Conservation (phyloP, 2,329 filamentous ascomycete species). For the Fusarium napiforme region DNA sequence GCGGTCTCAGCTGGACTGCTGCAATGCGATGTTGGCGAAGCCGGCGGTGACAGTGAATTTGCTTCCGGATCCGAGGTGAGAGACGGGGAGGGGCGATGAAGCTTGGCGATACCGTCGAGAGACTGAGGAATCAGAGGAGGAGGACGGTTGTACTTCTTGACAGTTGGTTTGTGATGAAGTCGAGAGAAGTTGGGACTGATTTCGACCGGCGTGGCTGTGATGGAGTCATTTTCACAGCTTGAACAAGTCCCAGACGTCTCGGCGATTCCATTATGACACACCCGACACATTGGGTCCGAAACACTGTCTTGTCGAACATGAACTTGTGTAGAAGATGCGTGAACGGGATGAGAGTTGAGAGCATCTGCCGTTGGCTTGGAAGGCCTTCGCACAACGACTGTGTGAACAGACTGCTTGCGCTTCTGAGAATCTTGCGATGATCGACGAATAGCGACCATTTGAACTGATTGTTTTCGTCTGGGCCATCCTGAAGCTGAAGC, state of each 20-base stretch:
- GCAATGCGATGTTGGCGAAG: slow-evolving; percentile 15
- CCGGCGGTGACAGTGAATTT: slow-evolving; percentile 24
- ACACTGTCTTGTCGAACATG: slow-evolving; percentile 40
- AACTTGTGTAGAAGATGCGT: slow-evolving; percentile 14
- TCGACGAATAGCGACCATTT: slow-evolving; percentile 25
- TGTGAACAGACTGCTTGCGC: slow-evolving; percentile 24
- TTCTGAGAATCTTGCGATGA: slow-evolving; percentile 24
- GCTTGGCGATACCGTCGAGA: slow-evolving; percentile 27
- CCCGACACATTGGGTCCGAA: slow-evolving; percentile 35
- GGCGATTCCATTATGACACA: slow-evolving; percentile 38
- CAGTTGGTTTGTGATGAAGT: slow-evolving; percentile 10
- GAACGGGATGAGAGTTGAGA: slow-evolving; percentile 36
- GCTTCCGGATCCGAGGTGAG: slow-evolving; percentile 33
- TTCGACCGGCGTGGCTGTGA: slow-evolving; percentile 9
- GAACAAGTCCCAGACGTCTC: slow-evolving; percentile 40
- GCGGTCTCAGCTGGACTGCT: slow-evolving; percentile 19
- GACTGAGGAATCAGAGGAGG: slow-evolving; percentile 29
- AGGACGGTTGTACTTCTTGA: slow-evolving; percentile 32
- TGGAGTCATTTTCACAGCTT: slow-evolving; percentile 39
- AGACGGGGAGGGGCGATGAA: slow-evolving; percentile 24
- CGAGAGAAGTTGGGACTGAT: slow-evolving; percentile 14
- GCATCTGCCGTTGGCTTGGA: slow-evolving; percentile 31
- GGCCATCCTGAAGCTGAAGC: slow-evolving; percentile 9
- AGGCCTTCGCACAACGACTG: slow-evolving; percentile 26
- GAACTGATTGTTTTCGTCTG: slow-evolving; percentile 26